Percentiles rank a stretch among this genome's conserved stretches.
phyloP scores from a whole-genome alignment of 805 yeast species.

The Candida pini region DNA sequence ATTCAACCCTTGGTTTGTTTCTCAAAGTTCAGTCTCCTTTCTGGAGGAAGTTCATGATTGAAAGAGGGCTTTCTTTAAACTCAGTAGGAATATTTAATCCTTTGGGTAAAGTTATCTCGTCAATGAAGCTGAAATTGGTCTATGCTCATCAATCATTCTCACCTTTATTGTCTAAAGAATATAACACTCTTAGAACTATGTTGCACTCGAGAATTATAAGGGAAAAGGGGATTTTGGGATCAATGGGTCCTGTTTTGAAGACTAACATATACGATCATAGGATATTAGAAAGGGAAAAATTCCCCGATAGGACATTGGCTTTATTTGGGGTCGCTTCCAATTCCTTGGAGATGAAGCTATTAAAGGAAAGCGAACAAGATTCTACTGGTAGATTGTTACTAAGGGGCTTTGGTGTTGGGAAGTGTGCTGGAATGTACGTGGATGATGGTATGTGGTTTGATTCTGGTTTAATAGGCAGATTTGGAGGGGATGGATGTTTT shows the following conservation, averaged over 20 bases:
- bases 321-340: conserved; percentile 57
- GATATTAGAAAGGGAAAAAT: conserved; percentile 29
- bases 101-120: conserved; percentile 21
- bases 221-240: conserved; percentile 41
- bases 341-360: conserved; percentile 53
- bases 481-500: conserved; percentile 71
- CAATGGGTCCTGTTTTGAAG: conserved; percentile 53
- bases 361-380: conserved; percentile 28
- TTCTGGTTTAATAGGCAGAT: conserved; percentile 46
- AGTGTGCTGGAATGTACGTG: conserved; percentile 17
- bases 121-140: conserved; percentile 34
- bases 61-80: conserved; percentile 36
- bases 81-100: conserved; percentile 44
- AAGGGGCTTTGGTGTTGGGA: conserved; percentile 67
- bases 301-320: conserved; percentile 6
- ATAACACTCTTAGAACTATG: conserved; percentile 38
- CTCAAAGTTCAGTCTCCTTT: conserved; percentile 22
- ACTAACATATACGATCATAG: conserved; percentile 64
- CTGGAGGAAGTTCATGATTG: no score
- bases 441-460: conserved; percentile 48
- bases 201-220: conserved; percentile 45
- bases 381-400: conserved; percentile 47
- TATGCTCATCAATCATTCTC: conserved; percentile 26
- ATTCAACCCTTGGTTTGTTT: conserved; percentile 17
- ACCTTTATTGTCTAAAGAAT: conserved; percentile 14